Conservation (phyloP, 1,139 yeast genomes). For the Suhomyces choctaworum region DNA sequence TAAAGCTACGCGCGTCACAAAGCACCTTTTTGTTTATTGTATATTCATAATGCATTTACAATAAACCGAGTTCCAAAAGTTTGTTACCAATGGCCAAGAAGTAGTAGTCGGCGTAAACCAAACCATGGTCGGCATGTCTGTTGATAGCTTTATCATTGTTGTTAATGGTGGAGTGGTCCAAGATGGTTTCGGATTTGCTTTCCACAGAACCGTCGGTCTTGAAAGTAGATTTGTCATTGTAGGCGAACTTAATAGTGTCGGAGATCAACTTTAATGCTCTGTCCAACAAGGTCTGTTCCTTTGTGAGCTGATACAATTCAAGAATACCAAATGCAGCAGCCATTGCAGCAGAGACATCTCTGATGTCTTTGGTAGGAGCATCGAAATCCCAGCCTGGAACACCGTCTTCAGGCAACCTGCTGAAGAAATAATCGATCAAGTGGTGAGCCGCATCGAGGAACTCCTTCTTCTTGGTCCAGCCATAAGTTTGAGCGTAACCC, state of each 20-base stretch:
- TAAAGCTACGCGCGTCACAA: too few relatives aligned
- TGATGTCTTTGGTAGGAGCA: slow-evolving; percentile 24
- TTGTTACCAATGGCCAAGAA: slow-evolving; percentile 25
- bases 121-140: slow-evolving; percentile 21
- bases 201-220: slow-evolving; percentile 16
- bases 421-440: slow-evolving; percentile 21
- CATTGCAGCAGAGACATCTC: slow-evolving; percentile 29
- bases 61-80: slow-evolving; percentile 19
- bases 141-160: slow-evolving; percentile 21
- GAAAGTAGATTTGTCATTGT: slow-evolving; percentile 9
- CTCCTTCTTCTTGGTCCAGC: slow-evolving; percentile 21
- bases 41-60: not conserved
- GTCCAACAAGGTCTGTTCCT: slow-evolving; percentile 13
- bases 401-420: slow-evolving; percentile 23
- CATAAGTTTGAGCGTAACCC: slow-evolving; percentile 25
- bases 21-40: not conserved
- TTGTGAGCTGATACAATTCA: slow-evolving; percentile 19
- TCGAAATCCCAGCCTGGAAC: slow-evolving; percentile 31
- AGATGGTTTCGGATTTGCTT: slow-evolving; percentile 22
- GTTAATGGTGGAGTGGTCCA: slow-evolving; percentile 24
- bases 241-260: slow-evolving; percentile 11
- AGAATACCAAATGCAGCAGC: slow-evolving; percentile 26
- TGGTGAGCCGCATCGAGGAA: slow-evolving; percentile 25
- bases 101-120: slow-evolving; percentile 29
- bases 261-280: slow-evolving; percentile 14